phyloP scores from a whole-genome alignment of 768 basidiomycete species.

The Inosperma sp. region DNA sequence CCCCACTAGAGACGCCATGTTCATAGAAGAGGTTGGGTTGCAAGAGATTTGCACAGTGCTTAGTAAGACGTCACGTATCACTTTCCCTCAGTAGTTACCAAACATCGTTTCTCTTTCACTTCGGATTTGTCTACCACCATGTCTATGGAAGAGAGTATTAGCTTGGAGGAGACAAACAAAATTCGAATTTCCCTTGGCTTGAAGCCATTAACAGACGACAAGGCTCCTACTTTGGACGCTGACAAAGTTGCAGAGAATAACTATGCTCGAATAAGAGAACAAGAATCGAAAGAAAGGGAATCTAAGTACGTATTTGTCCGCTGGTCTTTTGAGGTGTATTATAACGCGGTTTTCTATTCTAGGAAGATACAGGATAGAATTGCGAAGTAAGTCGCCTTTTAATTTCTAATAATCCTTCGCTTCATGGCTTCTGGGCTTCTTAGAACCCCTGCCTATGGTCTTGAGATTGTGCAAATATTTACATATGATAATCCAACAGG shows the following conservation, averaged over 20 bases:
- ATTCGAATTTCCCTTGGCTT: constrained; percentile 92
- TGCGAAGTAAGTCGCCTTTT: constrained; percentile 75
- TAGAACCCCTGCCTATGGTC: constrained; percentile 27
- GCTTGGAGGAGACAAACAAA: constrained; percentile 93
- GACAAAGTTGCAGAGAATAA: constrained; percentile 87
- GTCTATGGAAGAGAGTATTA: constrained; percentile 84
- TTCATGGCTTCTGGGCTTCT: constrained; percentile 43
- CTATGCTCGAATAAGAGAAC: constrained; percentile 67
- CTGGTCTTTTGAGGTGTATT: constrained; percentile 19
- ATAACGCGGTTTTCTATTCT: constrained; percentile 18
- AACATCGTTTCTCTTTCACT: neutral
- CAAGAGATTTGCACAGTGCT: constrained; percentile 5
- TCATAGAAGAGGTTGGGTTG: constrained; percentile 1
- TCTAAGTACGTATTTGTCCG: constrained; percentile 56
- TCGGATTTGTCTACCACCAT: constrained; percentile 28
- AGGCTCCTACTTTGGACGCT: constrained; percentile 60
- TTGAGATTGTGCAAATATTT: constrained; percentile 35
- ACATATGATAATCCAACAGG: constrained; percentile 53
- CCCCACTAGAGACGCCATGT: constrained; percentile 42
- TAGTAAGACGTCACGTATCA: neutral
- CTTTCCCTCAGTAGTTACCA: constrained; percentile 11
- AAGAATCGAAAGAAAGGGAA: constrained; percentile 65
- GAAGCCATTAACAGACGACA: constrained; percentile 86
- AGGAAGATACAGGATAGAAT: constrained; percentile 73
- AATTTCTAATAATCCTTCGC: constrained; percentile 20